Conservation (phyloP, 2,329 filamentous ascomycete species). For the Juglanconis juglandina region DNA sequence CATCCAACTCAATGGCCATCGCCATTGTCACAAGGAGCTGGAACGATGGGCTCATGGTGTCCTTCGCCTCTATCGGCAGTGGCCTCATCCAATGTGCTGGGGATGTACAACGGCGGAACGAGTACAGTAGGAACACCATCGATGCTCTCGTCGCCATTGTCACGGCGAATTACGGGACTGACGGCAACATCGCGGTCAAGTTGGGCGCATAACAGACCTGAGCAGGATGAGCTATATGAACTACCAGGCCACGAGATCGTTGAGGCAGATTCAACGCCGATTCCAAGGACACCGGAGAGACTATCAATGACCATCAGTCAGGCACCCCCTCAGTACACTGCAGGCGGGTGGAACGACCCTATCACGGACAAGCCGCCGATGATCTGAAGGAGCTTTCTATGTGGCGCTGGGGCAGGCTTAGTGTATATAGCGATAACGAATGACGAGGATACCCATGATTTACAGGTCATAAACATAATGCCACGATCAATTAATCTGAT, state of each 20-base stretch:
- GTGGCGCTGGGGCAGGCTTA: background rate
- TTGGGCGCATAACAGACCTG: conserved; percentile 10
- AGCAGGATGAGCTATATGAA: conserved; percentile 5
- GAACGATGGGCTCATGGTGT: conserved; percentile 5
- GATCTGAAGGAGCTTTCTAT: background rate
- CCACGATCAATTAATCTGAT: background rate
- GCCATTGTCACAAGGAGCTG: conserved; percentile 1
- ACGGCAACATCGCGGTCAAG: background rate
- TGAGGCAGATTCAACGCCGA: conserved; percentile 7
- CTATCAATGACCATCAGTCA: background rate
- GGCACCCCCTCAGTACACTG: background rate
- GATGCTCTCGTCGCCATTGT: background rate
- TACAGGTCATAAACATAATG: conserved; percentile 5
- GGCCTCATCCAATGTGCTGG: background rate
- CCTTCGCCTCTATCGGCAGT: conserved; percentile 9
- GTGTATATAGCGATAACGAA: conserved; percentile 2
- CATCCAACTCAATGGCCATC: conserved; percentile 6
- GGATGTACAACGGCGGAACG: background rate
- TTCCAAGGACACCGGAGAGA: background rate
- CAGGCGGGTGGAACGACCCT: conserved; percentile 9
- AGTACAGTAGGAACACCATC: background rate
- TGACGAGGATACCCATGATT: conserved; percentile 3
- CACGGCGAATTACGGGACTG: background rate
- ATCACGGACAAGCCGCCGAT: conserved; percentile 5
- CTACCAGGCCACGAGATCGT: conserved; percentile 5